Conservation (phyloP, 495 filamentous ascomycete genomes). For the Xanthoparmelia taractica region DNA sequence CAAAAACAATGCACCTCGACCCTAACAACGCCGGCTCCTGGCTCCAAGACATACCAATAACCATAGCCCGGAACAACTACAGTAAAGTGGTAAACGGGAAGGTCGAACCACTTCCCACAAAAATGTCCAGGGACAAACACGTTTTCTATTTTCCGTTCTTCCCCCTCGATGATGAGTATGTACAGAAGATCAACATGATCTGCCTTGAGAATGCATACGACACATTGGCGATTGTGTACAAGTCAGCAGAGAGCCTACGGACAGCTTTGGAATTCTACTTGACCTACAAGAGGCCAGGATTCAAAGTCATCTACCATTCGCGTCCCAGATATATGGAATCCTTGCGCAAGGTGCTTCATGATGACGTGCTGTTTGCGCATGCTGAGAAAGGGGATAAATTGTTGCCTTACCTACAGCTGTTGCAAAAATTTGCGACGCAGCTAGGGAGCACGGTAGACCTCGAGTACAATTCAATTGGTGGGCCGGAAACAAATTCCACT, state of each 20-base stretch:
- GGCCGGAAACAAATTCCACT: background rate
- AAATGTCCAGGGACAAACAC: conserved; percentile 22
- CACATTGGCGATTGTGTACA: conserved; percentile 30
- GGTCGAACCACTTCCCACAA: conserved; percentile 6
- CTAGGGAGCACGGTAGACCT: background rate
- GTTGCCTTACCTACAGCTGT: conserved; percentile 18
- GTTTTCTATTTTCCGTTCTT: conserved; percentile 40
- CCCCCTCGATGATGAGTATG: conserved; percentile 29
- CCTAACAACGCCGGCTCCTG: conserved; percentile 20
- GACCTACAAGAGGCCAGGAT: conserved; percentile 13
- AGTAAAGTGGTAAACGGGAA: conserved; percentile 28
- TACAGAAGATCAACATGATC: conserved; percentile 38
- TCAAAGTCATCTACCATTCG: conserved; percentile 21
- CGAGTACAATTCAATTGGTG: background rate
- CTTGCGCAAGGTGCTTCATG: background rate
- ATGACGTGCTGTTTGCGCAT: background rate
- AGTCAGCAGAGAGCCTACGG: conserved; percentile 18
- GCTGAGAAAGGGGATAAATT: background rate
- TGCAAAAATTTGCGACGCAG: conserved; percentile 26
- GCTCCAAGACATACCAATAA: conserved; percentile 36
- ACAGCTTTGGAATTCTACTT: conserved; percentile 34
- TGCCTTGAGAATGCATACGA: conserved; percentile 33
- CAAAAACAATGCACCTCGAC: background rate
- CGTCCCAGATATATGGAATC: background rate
- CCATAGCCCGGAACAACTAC: conserved; percentile 36